Evolutionary conservation across 176 grass and related monocot genomes (phyloP).

Genomic region (Saccharum spontaneum): DNA sequence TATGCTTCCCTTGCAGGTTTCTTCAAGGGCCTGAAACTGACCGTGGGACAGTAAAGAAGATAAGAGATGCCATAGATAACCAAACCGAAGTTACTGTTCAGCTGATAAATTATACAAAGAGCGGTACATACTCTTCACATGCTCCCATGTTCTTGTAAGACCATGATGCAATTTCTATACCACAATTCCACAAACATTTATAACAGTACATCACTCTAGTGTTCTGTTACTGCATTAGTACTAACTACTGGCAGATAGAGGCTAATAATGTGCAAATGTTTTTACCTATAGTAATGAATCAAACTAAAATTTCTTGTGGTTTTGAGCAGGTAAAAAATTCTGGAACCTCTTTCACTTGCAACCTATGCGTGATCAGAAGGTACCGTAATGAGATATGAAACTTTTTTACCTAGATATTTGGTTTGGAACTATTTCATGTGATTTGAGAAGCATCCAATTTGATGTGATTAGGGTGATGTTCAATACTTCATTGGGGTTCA

Average conservation of each 20-base stretch:
- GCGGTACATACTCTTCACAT: conserved; percentile 48
- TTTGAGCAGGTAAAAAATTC: conserved; percentile 79
- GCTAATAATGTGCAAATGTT: not conserved
- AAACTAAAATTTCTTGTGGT: conserved; percentile 3
- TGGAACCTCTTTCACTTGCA: conserved; percentile 99
- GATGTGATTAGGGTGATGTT: conserved; percentile 75
- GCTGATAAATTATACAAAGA: conserved; percentile 96
- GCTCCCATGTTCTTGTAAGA: not conserved
- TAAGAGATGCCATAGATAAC: conserved; percentile 92
- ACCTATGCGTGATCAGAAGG: conserved; percentile 98
- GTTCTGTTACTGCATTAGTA: not conserved
- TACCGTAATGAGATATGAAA: conserved; percentile 28
- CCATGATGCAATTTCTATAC: conserved; percentile 11
- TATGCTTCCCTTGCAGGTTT: conserved; percentile 53
- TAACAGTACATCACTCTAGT: not conserved
- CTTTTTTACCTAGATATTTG: not conserved
- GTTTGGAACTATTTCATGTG: conserved; percentile 25
- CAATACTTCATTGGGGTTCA: conserved; percentile 99
- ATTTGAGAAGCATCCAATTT: conserved; percentile 36
- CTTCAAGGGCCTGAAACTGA: conserved; percentile 95
- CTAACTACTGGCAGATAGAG: not conserved
- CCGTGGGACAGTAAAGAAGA: conserved; percentile 66
- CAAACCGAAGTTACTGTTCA: conserved; percentile 87
- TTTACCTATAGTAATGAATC: not conserved
- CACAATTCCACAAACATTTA: conserved; percentile 3